Evolutionary conservation across 139 green algal genomes (phyloP), one percentile per base, ranked within the genome.

Genomic region (Microglena sp.): DNA sequence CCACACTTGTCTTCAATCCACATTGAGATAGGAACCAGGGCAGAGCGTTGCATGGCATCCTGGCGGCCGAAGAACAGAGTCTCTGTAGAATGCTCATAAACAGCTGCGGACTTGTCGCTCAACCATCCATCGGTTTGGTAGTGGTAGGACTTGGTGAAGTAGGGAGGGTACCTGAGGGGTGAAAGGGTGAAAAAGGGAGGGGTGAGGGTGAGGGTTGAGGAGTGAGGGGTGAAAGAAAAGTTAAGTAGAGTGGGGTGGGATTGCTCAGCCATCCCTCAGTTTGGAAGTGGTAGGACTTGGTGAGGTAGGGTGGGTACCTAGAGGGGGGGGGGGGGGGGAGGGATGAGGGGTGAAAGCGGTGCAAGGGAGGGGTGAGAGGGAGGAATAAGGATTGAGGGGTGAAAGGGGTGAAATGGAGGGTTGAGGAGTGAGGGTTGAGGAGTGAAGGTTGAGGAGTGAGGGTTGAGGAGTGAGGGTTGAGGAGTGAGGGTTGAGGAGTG

Each of bases 71-170:
- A 44, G 71, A 96, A 96, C 28, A 96, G 74, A 24, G 76, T 81
- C 69, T 96, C 90, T 4, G 90, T 95, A 36, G 72, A 82, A 40
- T 79, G 79, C 69, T 97, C 89, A 63, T 96, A 96, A 31, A 91
- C 61, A 18, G 80, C 54, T 8, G 86, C 83, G 31, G 70, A 78
- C 61, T 72, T 77, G 5, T 22, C 29, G 11, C 31, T 26, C 18
- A 97, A 60, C 90, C 90, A 96, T 5, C 90, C 90, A 61, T 95
- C 89, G 0, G 73, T 87, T 66, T 90, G 87, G 74, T 86, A 96
- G 75, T 96, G 90, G 67, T 86, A 96, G 18, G 83, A 88, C 33
- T 85, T 79, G 27, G 76, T 67, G 77, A 89, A 95, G 70, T 96
- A 96, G 2, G 82, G 61, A 0, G 89, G 90, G 67, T 95, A 89